A percentile compares a stretch with the other conserved stretches of the same genome.
Evolutionary conservation across 768 basidiomycete species (phyloP).

Genomic region (Mrakia blollopis): DNA sequence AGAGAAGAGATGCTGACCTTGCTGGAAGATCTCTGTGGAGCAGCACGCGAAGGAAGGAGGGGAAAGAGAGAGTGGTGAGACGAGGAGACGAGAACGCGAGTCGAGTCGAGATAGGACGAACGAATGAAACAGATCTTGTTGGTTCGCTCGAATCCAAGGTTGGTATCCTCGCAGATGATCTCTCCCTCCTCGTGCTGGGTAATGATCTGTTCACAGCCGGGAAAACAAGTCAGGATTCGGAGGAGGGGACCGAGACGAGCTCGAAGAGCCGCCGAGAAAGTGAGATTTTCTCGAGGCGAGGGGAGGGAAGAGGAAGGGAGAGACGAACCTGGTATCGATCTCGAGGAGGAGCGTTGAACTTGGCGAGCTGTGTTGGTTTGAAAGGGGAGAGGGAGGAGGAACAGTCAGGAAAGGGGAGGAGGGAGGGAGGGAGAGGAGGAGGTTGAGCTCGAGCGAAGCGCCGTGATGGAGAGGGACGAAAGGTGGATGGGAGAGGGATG

Average conservation of each 20-base stretch:
- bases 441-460: too few relatives aligned
- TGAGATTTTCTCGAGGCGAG: neutral
- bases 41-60: neutral
- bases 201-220: constrained; percentile 10
- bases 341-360: constrained; percentile 29
- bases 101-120: neutral
- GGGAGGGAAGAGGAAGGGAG: neutral
- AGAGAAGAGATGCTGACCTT: neutral
- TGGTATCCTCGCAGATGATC: constrained; percentile 28
- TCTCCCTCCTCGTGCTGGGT: constrained; percentile 30
- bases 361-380: constrained; percentile 5
- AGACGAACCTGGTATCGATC: constrained; percentile 21
- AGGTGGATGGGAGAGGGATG: neutral
- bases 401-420: neutral
- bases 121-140: constrained; percentile 24
- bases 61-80: neutral
- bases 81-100: neutral
- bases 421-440: neutral
- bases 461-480: too few relatives aligned
- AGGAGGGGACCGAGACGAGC: neutral
- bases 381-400: neutral
- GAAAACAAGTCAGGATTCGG: neutral
- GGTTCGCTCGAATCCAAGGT: constrained; percentile 24
- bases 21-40: constrained; percentile 24
- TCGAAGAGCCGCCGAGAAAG: neutral